A percentile compares a stretch with the other conserved stretches of the same genome.
Conservation (phyloP, 257 asterid species). For the Scutellaria galericulata region DNA sequence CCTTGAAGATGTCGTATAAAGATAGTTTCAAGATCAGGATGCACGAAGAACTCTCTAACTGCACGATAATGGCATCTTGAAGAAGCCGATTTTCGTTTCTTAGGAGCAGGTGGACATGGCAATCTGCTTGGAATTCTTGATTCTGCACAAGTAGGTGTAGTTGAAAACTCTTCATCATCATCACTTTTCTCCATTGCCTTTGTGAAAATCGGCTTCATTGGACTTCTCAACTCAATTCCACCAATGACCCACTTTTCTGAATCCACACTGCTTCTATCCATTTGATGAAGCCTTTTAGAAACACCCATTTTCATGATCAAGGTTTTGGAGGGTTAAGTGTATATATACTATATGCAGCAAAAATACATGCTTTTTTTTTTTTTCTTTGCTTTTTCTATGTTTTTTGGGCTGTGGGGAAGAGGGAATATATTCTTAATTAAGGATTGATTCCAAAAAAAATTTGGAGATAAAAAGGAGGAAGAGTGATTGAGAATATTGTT, state of each 20-base stretch:
- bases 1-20: constrained; percentile 37
- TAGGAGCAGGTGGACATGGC: constrained; percentile 54
- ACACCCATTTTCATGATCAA: constrained; percentile 30
- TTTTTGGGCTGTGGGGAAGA: neutral
- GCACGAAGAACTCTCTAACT: constrained; percentile 40
- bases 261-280: constrained; percentile 26
- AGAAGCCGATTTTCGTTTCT: constrained; percentile 44
- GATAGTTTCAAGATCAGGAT: constrained; percentile 49
- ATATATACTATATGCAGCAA: constrained; percentile 33
- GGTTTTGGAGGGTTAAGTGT: neutral
- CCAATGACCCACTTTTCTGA: constrained; percentile 46
- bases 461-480: constrained; percentile 32
- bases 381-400: neutral
- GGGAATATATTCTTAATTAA: neutral
- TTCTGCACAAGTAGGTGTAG: constrained; percentile 47
- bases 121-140: constrained; percentile 44
- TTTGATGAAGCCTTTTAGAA: constrained; percentile 26
- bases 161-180: constrained; percentile 33
- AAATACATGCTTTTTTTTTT: neutral
- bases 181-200: constrained; percentile 19
- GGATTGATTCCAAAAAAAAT: constrained; percentile 7
- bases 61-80: constrained; percentile 28
- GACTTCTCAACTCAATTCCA: constrained; percentile 43
- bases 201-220: constrained; percentile 45
- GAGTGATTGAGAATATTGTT: constrained; percentile 39